These are phyloP conservation scores for Dactylorhiza incarnata DNA, from an alignment of 106 monocot genomes.

Conservation along the genomic window DNA sequence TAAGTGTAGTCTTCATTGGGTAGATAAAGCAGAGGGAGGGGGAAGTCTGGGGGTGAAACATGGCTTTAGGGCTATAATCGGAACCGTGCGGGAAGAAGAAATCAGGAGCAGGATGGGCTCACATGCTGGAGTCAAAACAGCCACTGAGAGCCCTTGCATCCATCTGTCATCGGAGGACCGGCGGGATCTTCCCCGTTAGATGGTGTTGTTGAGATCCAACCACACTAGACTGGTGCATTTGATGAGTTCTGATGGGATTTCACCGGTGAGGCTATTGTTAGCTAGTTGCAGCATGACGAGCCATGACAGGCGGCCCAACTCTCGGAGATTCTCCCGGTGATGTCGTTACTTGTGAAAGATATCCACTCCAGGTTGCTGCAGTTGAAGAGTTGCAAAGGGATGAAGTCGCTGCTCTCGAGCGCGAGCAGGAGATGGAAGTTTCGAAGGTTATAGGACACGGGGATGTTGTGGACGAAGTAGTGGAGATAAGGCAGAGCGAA, in stretches of 20 bases:
- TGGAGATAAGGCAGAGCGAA: too few relatives aligned
- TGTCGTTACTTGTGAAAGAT: constrained; percentile 53
- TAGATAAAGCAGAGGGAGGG: too few relatives aligned
- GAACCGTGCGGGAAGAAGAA: too few relatives aligned
- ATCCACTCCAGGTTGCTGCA: too few relatives aligned
- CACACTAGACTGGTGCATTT: constrained; percentile 77
- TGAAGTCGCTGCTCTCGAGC: constrained; percentile 30
- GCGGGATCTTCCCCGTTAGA: constrained; percentile 52
- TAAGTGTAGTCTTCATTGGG: too few relatives aligned
- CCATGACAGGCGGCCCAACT: constrained; percentile 48
- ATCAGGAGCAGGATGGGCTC: too few relatives aligned
- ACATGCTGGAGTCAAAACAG: too few relatives aligned
- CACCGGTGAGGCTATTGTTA: constrained; percentile 54
- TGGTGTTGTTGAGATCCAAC: constrained; percentile 65
- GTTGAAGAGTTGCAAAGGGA: constrained; percentile 39
- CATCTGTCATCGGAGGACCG: constrained; percentile 45
- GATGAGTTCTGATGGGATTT: constrained; percentile 50
- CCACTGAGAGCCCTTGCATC: constrained; percentile 42
- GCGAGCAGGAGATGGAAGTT: too few relatives aligned
- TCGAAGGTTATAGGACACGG: too few relatives aligned
- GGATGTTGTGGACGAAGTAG: too few relatives aligned
- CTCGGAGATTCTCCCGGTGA: constrained; percentile 36
- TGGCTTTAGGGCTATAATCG: too few relatives aligned
- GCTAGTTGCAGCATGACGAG: constrained; percentile 67
- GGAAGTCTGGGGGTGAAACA: too few relatives aligned